Evolutionary conservation across 2,329 filamentous ascomycete genomes (phyloP).

Genomic region (Trichoderma aggressivum): DNA sequence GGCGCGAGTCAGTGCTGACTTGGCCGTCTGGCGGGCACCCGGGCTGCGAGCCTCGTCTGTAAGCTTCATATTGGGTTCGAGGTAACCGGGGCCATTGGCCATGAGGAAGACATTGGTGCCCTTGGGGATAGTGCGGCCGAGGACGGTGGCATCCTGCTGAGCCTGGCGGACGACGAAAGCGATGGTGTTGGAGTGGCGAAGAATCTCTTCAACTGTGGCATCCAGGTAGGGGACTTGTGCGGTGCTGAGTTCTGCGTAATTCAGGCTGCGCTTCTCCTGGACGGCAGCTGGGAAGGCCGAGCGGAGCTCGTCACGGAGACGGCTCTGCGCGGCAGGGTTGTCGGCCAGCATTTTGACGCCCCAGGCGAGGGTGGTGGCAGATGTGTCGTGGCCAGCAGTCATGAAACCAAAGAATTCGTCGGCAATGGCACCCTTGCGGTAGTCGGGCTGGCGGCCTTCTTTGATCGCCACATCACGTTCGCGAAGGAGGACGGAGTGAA

Average conservation of each 20-base stretch:
- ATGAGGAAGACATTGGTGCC: constrained; percentile 32
- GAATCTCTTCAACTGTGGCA: constrained; percentile 36
- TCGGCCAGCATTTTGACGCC: constrained; percentile 28
- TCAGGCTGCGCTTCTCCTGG: constrained; percentile 27
- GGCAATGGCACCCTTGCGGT: constrained; percentile 4
- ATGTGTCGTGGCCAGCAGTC: constrained; percentile 31
- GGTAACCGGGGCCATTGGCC: constrained; percentile 27
- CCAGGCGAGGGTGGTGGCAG: constrained; percentile 28
- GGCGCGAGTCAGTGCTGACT: neutral
- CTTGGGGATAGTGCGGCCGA: constrained; percentile 34
- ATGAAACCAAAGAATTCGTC: constrained; percentile 29
- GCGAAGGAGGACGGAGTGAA: constrained; percentile 4
- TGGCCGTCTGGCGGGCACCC: constrained; percentile 22
- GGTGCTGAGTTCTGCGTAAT: constrained; percentile 28
- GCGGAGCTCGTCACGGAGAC: constrained; percentile 27
- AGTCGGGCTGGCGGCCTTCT: constrained; percentile 6
- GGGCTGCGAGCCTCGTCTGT: constrained; percentile 25
- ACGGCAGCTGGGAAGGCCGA: constrained; percentile 24
- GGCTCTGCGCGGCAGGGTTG: constrained; percentile 24
- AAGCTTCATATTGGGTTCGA: constrained; percentile 23
- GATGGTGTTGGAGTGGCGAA: constrained; percentile 24
- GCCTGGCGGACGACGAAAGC: constrained; percentile 31
- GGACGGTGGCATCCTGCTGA: constrained; percentile 30
- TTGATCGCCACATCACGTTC: constrained; percentile 1
- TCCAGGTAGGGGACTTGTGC: constrained; percentile 35